Evolutionary conservation across 2,329 filamentous ascomycete species (phyloP).

Genomic region (Trichoderma sp.): DNA sequence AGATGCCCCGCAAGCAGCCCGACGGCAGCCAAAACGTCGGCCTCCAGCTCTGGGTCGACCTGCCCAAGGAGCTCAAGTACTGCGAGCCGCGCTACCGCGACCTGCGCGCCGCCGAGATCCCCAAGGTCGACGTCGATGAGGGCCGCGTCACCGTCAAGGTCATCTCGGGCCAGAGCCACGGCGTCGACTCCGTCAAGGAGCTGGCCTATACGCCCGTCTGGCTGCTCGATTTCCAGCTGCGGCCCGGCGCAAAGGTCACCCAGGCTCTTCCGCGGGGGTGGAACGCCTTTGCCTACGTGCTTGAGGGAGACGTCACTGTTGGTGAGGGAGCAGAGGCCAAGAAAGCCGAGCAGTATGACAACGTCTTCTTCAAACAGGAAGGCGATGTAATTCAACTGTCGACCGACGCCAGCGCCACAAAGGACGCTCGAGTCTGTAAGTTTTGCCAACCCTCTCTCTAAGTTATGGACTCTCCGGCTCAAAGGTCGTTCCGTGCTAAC

Average conservation of each 20-base stretch:
- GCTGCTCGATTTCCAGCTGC: constrained; percentile 81
- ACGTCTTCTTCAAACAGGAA: constrained; percentile 80
- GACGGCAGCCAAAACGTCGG: constrained; percentile 80
- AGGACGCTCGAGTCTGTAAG: constrained; percentile 53
- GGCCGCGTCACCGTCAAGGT: constrained; percentile 81
- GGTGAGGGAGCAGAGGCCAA: constrained; percentile 54
- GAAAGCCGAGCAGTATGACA: constrained; percentile 72
- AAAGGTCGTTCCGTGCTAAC: not conserved
- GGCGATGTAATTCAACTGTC: constrained; percentile 75
- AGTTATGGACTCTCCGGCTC: not conserved
- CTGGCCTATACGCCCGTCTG: constrained; percentile 97
- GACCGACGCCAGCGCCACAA: constrained; percentile 65
- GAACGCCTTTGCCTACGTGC: constrained; percentile 87
- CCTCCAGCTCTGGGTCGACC: constrained; percentile 93
- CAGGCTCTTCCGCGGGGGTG: constrained; percentile 78
- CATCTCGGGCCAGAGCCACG: constrained; percentile 82
- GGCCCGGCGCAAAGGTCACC: constrained; percentile 74
- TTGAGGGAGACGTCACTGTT: constrained; percentile 72
- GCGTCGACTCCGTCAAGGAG: constrained; percentile 83
- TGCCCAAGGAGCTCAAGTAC: constrained; percentile 77
- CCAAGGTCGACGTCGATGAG: constrained; percentile 68
- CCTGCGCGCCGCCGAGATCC: constrained; percentile 76
- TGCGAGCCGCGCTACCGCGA: constrained; percentile 94
- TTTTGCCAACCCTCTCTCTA: not conserved
- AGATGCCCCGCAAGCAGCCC: constrained; percentile 82